Evolutionary conservation across 768 basidiomycete species (phyloP).

Genomic region (Termitomyces sp.): DNA sequence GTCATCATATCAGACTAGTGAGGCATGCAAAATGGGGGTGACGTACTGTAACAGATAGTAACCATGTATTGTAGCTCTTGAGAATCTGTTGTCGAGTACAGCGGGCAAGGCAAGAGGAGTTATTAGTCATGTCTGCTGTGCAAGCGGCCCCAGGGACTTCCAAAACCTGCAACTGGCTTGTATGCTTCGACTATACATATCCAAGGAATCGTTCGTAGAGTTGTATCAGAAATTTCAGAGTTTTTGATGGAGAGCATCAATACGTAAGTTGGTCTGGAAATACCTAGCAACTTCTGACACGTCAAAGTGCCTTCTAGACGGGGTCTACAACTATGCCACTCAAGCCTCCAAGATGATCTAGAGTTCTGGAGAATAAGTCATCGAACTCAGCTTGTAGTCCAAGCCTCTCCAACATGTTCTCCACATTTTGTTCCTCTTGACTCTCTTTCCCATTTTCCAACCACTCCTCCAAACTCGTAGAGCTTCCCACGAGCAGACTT

Average conservation of each 20-base stretch:
- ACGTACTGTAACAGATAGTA: not conserved
- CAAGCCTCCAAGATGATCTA: slow-evolving; percentile 57
- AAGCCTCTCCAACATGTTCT: slow-evolving; percentile 41
- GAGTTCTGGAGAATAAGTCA: slow-evolving; percentile 57
- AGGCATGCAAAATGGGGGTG: not conserved
- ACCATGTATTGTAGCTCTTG: not conserved
- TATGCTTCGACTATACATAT: not conserved
- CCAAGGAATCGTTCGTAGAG: not conserved
- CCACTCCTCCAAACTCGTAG: slow-evolving; percentile 69
- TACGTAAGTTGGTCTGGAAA: not conserved
- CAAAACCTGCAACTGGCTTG: too few species aligned
- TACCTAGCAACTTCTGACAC: not conserved
- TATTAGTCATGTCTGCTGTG: not conserved
- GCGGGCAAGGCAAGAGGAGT: not conserved
- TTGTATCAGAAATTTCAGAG: not conserved
- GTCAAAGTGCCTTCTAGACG: not conserved
- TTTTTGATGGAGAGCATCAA: not conserved
- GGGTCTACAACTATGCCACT: not conserved
- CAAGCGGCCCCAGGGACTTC: too few species aligned
- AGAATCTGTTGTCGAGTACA: not conserved
- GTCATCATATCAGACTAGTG: not conserved
- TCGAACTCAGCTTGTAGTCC: slow-evolving; percentile 63
- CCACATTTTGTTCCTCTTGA: slow-evolving; percentile 31
- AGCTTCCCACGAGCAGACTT: slow-evolving; percentile 61
- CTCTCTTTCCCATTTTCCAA: slow-evolving; percentile 29